Base-by-base conservation (phyloP, 169 alveolate species). In the Eimeria maxima region DNA sequence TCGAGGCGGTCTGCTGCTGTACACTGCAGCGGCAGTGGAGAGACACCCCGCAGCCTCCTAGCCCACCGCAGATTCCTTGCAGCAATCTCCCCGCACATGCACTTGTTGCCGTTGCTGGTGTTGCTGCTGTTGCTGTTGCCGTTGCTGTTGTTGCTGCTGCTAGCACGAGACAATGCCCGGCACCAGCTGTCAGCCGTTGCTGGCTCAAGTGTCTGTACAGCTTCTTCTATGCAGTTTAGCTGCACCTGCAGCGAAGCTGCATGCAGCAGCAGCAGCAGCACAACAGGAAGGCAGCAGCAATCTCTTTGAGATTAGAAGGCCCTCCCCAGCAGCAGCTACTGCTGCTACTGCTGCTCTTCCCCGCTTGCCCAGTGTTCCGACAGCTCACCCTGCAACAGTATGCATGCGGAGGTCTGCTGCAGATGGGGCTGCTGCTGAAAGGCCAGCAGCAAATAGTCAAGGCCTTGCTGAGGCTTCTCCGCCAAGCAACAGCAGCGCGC, bases 241-340 rank as follows among this genome's bases (percentile, higher is more conserved):
- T 78, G 89, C 65, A 53, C 67, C 60, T 78, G 67, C 18, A 78
- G 89, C 89, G 57, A 42, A 20, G 89, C 89, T 78, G 63, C 89
- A 45, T 27, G 81, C 53, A 71, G 24, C 81, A 71, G 47, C 24
- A 71, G 47, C 44, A 71, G 81, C 44, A 33, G 81, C 81, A 71
- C 81, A 71, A 45, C 81, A 71, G 81, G 7, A 71, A 27, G 27
- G 47, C 81, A 71, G 81, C 47, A 33, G 81, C 44, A 38, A 7
- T 45, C 13, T 4, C 81, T 7, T 42, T 24, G 11, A 45, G 47
- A 27, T 4, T 3, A n/a, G n/a, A n/a, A n/a, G n/a, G n/a, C n/a
- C n/a, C n/a, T n/a, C n/a, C 47, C 5, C 81, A 38, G 53, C 44
- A 71, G 47, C 81, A 71, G 47, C 14, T 7, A n/a, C 44, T 10